Evolutionary conservation across 768 basidiomycete species (phyloP), one percentile per base, ranked within the genome.

Genomic region (Tulasnella sp.): DNA sequence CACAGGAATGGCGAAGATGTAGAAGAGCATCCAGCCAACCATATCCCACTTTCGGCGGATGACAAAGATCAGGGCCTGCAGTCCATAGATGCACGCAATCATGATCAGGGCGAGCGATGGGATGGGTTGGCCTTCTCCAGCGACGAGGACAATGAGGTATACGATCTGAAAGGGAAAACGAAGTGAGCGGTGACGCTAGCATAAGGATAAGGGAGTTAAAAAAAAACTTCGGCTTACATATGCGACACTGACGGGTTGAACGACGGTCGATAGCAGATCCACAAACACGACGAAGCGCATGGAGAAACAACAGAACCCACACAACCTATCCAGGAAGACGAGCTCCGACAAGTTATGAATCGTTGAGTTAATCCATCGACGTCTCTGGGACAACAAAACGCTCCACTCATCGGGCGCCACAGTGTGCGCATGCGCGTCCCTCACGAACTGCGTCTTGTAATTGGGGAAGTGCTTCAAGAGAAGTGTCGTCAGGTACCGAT

Each of bases 281-380:
- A 99, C 87, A 81, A 99, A 89, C 66, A 98, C 94, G 38, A 98
- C 76, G 69, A 98, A 98, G 11, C 94, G 83, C 96, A 99, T 98
- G 0, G 92, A 96, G 79, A 98, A 98, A 75, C 91, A 94, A 69
- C 94, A 98, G 81, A 98, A 96, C 63, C 91, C 91, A 67, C 92
- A 93, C 22, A 93, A 81, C 60, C 87, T 82, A 56, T 93, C 89
- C 67, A 97, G 72, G 75, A 92, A 92, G 57, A 97, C 75, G 44
- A 99, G 76, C 68, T 98, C 94, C 52, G 85, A 89, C 57, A 99
- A 73, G 72, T 99, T 99, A 74, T 99, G 94, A 10, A 99, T 83
- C 0, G 94, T 99, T 17, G 94, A 98, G 75, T 99, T 99, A 73
- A 99, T 99, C 94, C 96, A 99, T 66, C 96, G 88, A 73, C 94